Conservation (phyloP, 139 green algal genomes). For the Chlorella sp. region DNA sequence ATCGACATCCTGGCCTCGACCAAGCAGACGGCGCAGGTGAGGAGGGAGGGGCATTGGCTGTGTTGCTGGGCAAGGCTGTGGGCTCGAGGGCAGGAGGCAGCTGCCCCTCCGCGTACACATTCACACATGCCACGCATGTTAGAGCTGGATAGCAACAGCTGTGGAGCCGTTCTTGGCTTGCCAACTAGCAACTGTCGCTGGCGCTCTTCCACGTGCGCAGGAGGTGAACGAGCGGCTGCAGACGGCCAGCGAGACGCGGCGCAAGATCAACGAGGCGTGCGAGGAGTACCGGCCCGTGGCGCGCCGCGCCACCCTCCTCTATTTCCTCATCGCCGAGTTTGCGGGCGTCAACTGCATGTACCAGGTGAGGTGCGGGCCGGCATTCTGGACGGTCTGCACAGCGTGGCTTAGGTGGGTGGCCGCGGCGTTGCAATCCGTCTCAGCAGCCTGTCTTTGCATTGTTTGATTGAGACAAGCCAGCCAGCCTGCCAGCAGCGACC, state of each 20-base stretch:
- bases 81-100: too few species aligned
- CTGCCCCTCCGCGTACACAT: too few species aligned
- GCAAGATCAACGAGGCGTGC: constrained; percentile 93
- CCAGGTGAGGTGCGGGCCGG: constrained; percentile 55
- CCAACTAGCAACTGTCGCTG: too few species aligned
- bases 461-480: too few species aligned
- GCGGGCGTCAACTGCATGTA: constrained; percentile 96
- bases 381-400: neutral
- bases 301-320: constrained; percentile 89
- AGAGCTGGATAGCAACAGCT: too few species aligned
- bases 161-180: too few species aligned
- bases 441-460: too few species aligned
- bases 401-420: neutral
- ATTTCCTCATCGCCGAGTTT: constrained; percentile 97
- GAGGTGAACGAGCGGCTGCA: constrained; percentile 90
- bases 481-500: too few species aligned
- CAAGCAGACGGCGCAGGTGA: constrained; percentile 85
- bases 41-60: neutral
- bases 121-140: too few species aligned
- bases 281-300: constrained; percentile 95
- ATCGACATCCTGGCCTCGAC: constrained; percentile 94
- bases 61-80: neutral
- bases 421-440: too few species aligned
- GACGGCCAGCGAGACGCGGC: constrained; percentile 90
- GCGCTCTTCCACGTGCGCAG: constrained; percentile 1